Evolutionary conservation across 768 basidiomycete species (phyloP), one percentile per base, ranked within the genome.

Genomic region (Suillus discolor): DNA sequence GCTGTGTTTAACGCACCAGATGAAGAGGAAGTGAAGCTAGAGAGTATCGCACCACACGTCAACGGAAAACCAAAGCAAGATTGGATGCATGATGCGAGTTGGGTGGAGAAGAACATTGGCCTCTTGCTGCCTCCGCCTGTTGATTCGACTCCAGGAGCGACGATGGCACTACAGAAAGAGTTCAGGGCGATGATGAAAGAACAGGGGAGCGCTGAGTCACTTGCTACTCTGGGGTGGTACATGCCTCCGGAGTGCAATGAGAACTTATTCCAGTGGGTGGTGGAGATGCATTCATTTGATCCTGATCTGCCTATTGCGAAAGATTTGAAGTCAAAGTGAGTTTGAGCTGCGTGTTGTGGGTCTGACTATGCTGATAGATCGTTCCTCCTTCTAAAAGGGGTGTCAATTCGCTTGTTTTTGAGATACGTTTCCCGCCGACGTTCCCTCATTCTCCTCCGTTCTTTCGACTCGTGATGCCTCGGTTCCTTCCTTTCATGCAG

Each of bases 381-480:
- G 16, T 18, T 34, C 25, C 8, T 20, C 28, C 20, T 53, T 44
- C 47, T 16, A 87, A 3, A 55, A 55, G 88, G 70, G 79, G 81
- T 53, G 71, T 93, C 61, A 84, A 85, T 62, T 91, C 89, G 1
- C 75, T 93, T 54, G 84, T 91, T 20, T 87, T 93, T 69, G 91
- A 92, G 71, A 87, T 92, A 62, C 79, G 89, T 41, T 93, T 90
- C 71, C 88, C 88, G 9, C 81, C 85, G 1, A 80, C 79, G 20
- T 92, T 86, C 73, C 91, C 91, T 0, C 83, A 87, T 69, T 81
- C 85, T 11, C 92, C 90, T 1, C 91, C 92, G 0, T 92, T 90
- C 79, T 91, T 92, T 77, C 84, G 91, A 64, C 87, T 92, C 39
- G 82, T 93, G 28, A 87, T 87, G 31, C 91, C 91, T 0, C 83